Percentiles rank a stretch among this genome's conserved stretches.
phyloP scores from a whole-genome alignment of 192 early-diverging fungal genomes.

The Coemansia sp. region DNA sequence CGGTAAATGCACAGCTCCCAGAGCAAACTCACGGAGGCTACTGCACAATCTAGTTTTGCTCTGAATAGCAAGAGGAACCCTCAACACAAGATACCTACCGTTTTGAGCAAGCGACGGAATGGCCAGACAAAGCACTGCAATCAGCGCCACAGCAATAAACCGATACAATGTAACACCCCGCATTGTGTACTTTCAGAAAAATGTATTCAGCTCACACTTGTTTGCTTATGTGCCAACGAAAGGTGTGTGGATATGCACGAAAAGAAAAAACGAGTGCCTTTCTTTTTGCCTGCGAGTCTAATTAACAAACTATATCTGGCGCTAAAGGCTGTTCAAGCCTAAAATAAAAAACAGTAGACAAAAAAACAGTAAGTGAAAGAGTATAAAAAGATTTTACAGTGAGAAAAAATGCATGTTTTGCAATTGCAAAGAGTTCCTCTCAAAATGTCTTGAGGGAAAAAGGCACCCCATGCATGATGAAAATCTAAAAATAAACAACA shows the following conservation, averaged over 20 bases:
- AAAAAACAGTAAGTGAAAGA: constrained; percentile 3
- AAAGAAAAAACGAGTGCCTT: constrained; percentile 1
- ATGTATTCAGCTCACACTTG: background rate
- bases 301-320: background rate
- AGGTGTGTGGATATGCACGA: background rate
- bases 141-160: constrained; percentile 20
- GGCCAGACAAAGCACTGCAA: constrained; percentile 37
- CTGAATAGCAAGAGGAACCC: background rate
- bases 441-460: background rate
- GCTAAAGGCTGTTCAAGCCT: background rate
- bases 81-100: constrained; percentile 21
- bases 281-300: background rate
- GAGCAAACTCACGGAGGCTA: no score
- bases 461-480: background rate
- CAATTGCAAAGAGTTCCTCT: background rate
- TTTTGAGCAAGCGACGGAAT: constrained; percentile 28
- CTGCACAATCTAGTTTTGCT: background rate
- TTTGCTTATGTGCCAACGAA: background rate
- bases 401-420: background rate
- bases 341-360: background rate
- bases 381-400: background rate
- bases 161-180: constrained; percentile 30
- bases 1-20: no score
- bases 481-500: constrained; percentile 10
- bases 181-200: constrained; percentile 13